Evolutionary conservation across 768 basidiomycete species (phyloP), one percentile per base, ranked within the genome.

Genomic region (Russula olivacea): DNA sequence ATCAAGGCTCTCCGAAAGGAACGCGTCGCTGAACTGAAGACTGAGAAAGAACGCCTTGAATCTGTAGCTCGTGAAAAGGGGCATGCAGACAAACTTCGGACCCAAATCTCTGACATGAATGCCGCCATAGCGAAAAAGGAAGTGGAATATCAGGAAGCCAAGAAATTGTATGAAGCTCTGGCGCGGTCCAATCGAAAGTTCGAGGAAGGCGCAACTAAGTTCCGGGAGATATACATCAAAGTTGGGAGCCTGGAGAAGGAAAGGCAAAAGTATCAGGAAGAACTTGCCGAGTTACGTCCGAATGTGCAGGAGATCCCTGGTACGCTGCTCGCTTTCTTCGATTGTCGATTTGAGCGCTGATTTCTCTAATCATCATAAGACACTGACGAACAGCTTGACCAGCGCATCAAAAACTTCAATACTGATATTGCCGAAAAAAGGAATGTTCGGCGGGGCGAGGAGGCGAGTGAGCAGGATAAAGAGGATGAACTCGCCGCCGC

Each of bases 1-100:
- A 98, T 98, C 76, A 97, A 95, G 72, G 70, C 74, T 41, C 79
- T 98, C 21, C 85, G 95, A 55, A 98, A 98, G 72, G 97, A 98
- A 43, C 87, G 93, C 12, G 80, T 87, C 2, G 83, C 88, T 1
- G 96, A 98, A 59, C 81, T 97, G 61, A 99, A 98, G 74, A 85
- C 90, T 0, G 97, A 99, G 73, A 89, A 90, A 68, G 96, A 92
- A 70, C 84, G 88, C 11, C 80, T 98, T 5, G 81, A 88, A 47
- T 82, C 85, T 17, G 80, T 97, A 21, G 81, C 85, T 21, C 78
- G 81, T 23, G 93, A 98, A 75, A 97, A 97, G 70, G 79, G 83
- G 9, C 89, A 93, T 59, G 83, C 94, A 0, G 92, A 95, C 71
- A 91, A 92, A 71, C 84, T 96, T 40, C 87, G 80, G 66, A 78